Evolutionary conservation across 805 yeast species (phyloP).

Genomic region (Candida andamanensis): DNA sequence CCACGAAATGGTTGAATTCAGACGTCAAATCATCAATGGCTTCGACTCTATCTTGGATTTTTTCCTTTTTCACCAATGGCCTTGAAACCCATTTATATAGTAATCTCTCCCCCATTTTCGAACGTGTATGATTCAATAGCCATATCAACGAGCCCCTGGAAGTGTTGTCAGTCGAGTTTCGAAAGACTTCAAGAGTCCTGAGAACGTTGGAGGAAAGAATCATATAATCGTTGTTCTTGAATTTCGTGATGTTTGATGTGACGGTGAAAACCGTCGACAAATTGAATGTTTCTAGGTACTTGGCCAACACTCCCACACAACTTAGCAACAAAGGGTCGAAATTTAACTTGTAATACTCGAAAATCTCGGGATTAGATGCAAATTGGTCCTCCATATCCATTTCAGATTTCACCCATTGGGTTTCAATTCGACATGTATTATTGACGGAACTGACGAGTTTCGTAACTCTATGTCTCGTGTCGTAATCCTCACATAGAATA

Average conservation of each 20-base stretch:
- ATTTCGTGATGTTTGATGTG: slow-evolving; percentile 46
- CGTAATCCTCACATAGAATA: slow-evolving; percentile 2
- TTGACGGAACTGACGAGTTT: slow-evolving; percentile 14
- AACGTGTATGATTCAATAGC: slow-evolving; percentile 75
- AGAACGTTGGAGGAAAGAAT: slow-evolving; percentile 62
- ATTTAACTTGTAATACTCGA: slow-evolving; percentile 20
- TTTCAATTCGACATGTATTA: slow-evolving; percentile 6
- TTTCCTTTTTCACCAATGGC: slow-evolving; percentile 56
- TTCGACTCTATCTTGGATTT: slow-evolving; percentile 56
- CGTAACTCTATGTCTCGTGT: slow-evolving; percentile 21
- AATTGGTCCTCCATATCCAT: slow-evolving; percentile 5
- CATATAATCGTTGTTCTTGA: slow-evolving; percentile 48
- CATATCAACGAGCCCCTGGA: slow-evolving; percentile 70
- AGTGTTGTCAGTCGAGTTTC: slow-evolving; percentile 52
- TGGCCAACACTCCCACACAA: slow-evolving; percentile 43
- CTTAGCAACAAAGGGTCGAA: slow-evolving; percentile 19
- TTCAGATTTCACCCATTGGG: too few species aligned
- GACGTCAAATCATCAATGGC: slow-evolving; percentile 41
- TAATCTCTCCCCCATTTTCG: slow-evolving; percentile 68
- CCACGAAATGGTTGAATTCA: slow-evolving; percentile 29
- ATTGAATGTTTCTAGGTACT: slow-evolving; percentile 58
- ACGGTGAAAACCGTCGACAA: slow-evolving; percentile 54
- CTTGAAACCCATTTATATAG: slow-evolving; percentile 67
- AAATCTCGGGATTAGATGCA: slow-evolving; percentile 9
- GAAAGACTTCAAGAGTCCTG: slow-evolving; percentile 68